Percentiles rank a stretch among this genome's conserved stretches.
phyloP scores from a whole-genome alignment of 2,329 filamentous ascomycete genomes.

The Aureobasidium sp. region DNA sequence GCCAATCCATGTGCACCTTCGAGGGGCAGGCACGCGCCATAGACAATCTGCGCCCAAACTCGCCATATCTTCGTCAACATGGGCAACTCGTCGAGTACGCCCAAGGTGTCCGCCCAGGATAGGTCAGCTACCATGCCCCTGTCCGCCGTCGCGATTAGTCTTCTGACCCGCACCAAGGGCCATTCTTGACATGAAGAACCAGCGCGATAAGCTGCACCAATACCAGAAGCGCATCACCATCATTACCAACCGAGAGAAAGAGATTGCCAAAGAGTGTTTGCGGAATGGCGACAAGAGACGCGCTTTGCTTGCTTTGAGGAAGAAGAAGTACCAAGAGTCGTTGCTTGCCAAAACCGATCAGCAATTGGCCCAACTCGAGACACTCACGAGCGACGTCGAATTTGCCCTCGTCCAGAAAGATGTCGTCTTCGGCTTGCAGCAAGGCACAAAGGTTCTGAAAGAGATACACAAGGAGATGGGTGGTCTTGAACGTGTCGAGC shows the following conservation, averaged over 20 bases:
- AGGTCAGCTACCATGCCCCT: conserved; percentile 51
- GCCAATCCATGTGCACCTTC: not conserved
- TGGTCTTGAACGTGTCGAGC: conserved; percentile 86
- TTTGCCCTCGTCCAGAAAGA: conserved; percentile 97
- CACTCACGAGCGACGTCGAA: conserved; percentile 81
- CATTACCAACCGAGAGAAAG: conserved; percentile 80
- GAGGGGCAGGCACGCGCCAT: not conserved
- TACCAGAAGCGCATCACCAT: conserved; percentile 87
- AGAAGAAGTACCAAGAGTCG: conserved; percentile 95
- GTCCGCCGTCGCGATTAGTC: not conserved
- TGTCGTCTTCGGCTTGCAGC: conserved; percentile 83
- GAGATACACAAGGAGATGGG: conserved; percentile 96
- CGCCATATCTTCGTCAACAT: conserved; percentile 33
- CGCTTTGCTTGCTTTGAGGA: conserved; percentile 78
- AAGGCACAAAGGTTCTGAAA: conserved; percentile 81
- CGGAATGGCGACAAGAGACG: conserved; percentile 70
- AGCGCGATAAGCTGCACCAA: conserved; percentile 93
- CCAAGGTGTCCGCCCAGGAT: conserved; percentile 72
- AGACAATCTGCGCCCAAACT: conserved; percentile 6
- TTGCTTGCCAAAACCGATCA: conserved; percentile 82
- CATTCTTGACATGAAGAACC: conserved; percentile 94
- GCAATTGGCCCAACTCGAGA: conserved; percentile 89
- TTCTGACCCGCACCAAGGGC: conserved; percentile 52
- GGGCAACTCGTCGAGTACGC: conserved; percentile 53
- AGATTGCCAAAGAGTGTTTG: conserved; percentile 76